A percentile compares a stretch with the other conserved stretches of the same genome.
Conservation (phyloP, 1,139 yeast species). For the Hyphopichia buzzinii region DNA sequence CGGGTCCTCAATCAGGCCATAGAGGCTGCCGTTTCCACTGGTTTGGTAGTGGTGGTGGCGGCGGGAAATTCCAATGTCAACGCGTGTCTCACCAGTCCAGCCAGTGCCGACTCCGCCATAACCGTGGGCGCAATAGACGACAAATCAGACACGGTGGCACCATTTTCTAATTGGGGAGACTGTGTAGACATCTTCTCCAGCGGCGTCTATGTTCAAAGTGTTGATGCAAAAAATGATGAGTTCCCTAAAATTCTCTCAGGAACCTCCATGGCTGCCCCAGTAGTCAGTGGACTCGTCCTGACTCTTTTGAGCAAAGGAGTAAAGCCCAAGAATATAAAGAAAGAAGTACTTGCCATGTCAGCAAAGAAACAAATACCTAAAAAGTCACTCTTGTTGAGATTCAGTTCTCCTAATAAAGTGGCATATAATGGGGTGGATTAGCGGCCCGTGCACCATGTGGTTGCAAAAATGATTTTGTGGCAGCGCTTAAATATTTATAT, state of each 20-base stretch:
- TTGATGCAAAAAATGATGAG: constrained; percentile 22
- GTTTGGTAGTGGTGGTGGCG: constrained; percentile 78
- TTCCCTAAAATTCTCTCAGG: constrained; percentile 59
- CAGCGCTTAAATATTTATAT: no score
- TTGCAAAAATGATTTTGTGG: not conserved
- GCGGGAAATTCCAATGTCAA: constrained; percentile 81
- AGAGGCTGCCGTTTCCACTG: constrained; percentile 65
- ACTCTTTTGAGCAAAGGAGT: constrained; percentile 61
- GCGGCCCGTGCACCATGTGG: constrained; percentile 2
- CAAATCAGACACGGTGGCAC: constrained; percentile 60
- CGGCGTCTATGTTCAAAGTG: constrained; percentile 64
- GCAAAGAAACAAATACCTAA: constrained; percentile 29
- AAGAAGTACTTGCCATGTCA: constrained; percentile 35
- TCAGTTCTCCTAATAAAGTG: constrained; percentile 39
- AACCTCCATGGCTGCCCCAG: constrained; percentile 87
- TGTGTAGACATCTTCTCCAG: constrained; percentile 86
- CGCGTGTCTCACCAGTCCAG: constrained; percentile 81
- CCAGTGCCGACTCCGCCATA: constrained; percentile 66
- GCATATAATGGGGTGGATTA: constrained; percentile 31
- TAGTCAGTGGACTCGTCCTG: constrained; percentile 73
- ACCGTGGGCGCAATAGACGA: constrained; percentile 90
- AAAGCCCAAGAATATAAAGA: constrained; percentile 36
- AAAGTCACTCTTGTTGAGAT: constrained; percentile 25
- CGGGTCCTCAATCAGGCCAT: constrained; percentile 69
- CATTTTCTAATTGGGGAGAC: constrained; percentile 83